A percentile compares a stretch with the other conserved stretches of the same genome.
These are phyloP conservation scores for Penicillium frequentans DNA, from an alignment of 2,329 filamentous ascomycete species.

Conservation along the genomic window DNA sequence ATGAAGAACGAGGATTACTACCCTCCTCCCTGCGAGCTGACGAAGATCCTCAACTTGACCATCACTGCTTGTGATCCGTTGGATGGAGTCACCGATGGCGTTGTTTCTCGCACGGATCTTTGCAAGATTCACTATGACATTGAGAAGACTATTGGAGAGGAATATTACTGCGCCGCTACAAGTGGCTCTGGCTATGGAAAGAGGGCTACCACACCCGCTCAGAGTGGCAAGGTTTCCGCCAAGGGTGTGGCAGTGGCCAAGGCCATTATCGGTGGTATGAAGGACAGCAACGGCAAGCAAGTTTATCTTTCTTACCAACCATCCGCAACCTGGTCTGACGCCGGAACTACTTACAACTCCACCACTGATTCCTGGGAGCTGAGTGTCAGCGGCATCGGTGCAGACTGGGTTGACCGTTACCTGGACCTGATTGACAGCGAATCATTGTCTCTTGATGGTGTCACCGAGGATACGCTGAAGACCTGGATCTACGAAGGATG, in stretches of 20 bases:
- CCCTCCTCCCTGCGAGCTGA: constrained; percentile 43
- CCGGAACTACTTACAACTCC: constrained; percentile 6
- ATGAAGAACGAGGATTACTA: constrained; percentile 36
- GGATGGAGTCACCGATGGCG: constrained; percentile 54
- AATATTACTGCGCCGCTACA: constrained; percentile 33
- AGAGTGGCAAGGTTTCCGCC: constrained; percentile 30
- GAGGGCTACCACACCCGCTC: neutral
- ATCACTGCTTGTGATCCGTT: constrained; percentile 54
- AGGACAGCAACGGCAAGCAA: constrained; percentile 8
- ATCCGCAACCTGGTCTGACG: constrained; percentile 5
- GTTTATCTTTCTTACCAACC: constrained; percentile 14
- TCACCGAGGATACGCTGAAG: constrained; percentile 56
- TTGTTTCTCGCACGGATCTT: constrained; percentile 49
- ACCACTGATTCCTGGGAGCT: constrained; percentile 8
- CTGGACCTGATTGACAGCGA: constrained; percentile 32
- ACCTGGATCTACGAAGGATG: constrained; percentile 45
- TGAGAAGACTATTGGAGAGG: constrained; percentile 42
- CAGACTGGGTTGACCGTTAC: constrained; percentile 1
- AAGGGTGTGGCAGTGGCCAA: constrained; percentile 4
- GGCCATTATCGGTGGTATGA: constrained; percentile 4
- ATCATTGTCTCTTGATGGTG: constrained; percentile 40
- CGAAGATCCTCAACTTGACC: constrained; percentile 54
- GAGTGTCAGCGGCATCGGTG: constrained; percentile 5
- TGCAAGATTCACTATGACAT: constrained; percentile 47
- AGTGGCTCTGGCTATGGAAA: neutral